Conservation (phyloP, 2,329 filamentous ascomycete genomes). For the Sporothrix curviconia region DNA sequence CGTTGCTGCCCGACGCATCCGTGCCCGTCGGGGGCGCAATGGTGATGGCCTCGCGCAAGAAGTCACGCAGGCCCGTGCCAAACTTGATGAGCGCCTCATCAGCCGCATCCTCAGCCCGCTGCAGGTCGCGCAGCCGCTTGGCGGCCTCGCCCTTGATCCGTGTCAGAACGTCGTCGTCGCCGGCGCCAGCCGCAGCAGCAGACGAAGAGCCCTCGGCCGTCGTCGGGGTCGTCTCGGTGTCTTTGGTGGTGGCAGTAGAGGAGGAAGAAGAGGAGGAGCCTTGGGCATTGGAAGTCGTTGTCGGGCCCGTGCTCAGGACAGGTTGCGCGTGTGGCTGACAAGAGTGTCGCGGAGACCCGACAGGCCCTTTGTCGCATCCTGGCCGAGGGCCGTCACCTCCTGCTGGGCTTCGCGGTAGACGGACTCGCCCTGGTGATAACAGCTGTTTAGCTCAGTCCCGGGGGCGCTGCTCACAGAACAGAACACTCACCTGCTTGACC, state of each 20-base stretch:
- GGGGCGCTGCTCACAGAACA: slow-evolving; percentile 16
- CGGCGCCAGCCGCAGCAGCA: slow-evolving; percentile 16
- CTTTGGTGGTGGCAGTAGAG: not conserved
- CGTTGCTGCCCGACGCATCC: slow-evolving; percentile 36
- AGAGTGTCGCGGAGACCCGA: slow-evolving; percentile 62
- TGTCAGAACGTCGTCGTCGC: slow-evolving; percentile 58
- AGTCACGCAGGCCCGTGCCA: slow-evolving; percentile 81
- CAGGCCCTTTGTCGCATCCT: slow-evolving; percentile 76
- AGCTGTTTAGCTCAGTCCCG: no score
- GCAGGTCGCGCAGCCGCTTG: slow-evolving; percentile 79
- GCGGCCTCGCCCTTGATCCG: slow-evolving; percentile 70
- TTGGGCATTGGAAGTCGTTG: slow-evolving; percentile 27
- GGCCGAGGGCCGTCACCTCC: slow-evolving; percentile 71
- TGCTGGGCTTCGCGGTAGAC: slow-evolving; percentile 82
- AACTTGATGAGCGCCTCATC: slow-evolving; percentile 93
- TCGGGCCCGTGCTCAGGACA: slow-evolving; percentile 53
- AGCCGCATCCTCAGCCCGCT: slow-evolving; percentile 88
- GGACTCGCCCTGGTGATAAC: slow-evolving; percentile 68
- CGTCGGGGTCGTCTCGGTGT: slow-evolving; percentile 38
- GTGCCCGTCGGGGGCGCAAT: slow-evolving; percentile 72
- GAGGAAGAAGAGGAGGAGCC: no score
- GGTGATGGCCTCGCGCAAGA: slow-evolving; percentile 81
- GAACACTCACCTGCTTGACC: slow-evolving; percentile 70
- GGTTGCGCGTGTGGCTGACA: slow-evolving; percentile 64
- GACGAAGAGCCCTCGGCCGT: slow-evolving; percentile 24